Base-by-base conservation (phyloP, 2,329 filamentous ascomycete genomes). In the Microsporum ferrugineum region DNA sequence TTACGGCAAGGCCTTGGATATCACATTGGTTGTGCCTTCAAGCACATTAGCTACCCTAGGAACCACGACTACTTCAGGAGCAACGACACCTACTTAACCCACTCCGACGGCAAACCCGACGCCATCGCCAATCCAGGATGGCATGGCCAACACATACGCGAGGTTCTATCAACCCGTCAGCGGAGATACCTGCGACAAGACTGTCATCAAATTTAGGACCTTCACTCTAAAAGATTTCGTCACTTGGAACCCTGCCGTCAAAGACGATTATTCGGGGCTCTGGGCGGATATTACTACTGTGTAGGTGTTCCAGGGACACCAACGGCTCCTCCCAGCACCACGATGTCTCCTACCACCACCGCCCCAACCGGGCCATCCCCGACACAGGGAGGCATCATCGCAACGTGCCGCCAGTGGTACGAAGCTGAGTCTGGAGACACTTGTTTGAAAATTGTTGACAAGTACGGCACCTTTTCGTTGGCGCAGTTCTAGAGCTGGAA, bases 191-290 rank as follows among this genome's bases (percentile, higher is more conserved):
- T 39, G 33, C 14, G 12, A 57, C 10, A 57, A 36, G 12, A 41
- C 39, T 27, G 33, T 17, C 33, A 10, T n/a, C 12, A 57, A 57
- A 27, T 57, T 14, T 39, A 8, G 14, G 10, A 59, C 38, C 5
- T 34, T 47, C 14, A 47, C 8, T 17, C 17, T 61, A 4, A 33
- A 49, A 0, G 5, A 67, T 1, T 69, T 70, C 56, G 34, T 61
- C 5, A 47, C 39, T 2, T 70, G 67, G 68, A 70, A 69, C 63
- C 65, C 68, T 1, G 64, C 62, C 0, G 66, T 69, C 2, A 66
- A 63, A 3, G 33, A 31, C 1, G 60, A 62, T 36, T 70, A 68
- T 61, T 29, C 57, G 0, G 59, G 49, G 17, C 41, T 71, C n/a
- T 63, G 65, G 62, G 33, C 43, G 23, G 63, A 7, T 67, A 68